Percentiles rank a stretch among this genome's conserved stretches.
These are phyloP conservation scores for Saccharomycopsis selenospora DNA, from an alignment of 805 yeast species.

Conservation along the genomic window DNA sequence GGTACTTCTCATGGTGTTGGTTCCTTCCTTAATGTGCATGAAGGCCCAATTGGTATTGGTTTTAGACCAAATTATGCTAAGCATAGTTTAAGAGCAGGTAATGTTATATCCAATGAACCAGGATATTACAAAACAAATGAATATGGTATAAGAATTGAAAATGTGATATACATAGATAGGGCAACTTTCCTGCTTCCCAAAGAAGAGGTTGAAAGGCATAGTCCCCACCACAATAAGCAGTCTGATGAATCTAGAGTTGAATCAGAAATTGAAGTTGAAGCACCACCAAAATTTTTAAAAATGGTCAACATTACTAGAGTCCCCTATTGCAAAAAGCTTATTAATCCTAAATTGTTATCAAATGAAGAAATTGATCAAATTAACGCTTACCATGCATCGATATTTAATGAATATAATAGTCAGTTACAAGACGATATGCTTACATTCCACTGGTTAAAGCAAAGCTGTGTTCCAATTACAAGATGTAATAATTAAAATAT, in stretches of 20 bases:
- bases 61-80: slow-evolving; percentile 40
- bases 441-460: slow-evolving; percentile 63
- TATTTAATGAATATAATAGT: slow-evolving; percentile 46
- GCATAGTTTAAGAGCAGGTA: slow-evolving; percentile 57
- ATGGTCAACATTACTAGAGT: slow-evolving; percentile 82
- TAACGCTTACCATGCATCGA: slow-evolving; percentile 53
- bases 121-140: slow-evolving; percentile 89
- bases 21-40: slow-evolving; percentile 83
- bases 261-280: slow-evolving; percentile 29
- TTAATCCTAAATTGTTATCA: slow-evolving; percentile 51
- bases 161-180: slow-evolving; percentile 45
- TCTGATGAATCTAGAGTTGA: slow-evolving; percentile 32
- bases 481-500: no score
- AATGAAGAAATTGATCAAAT: slow-evolving; percentile 60
- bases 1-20: slow-evolving; percentile 99
- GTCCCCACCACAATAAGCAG: not conserved
- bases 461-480: slow-evolving; percentile 45
- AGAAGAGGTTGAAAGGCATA: not conserved
- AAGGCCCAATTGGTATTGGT: slow-evolving; percentile 85
- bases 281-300: slow-evolving; percentile 37
- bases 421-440: slow-evolving; percentile 49
- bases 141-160: slow-evolving; percentile 85
- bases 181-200: not conserved
- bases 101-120: slow-evolving; percentile 84
- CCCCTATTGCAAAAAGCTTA: slow-evolving; percentile 75